Base-by-base conservation (phyloP, 2,329 filamentous ascomycete species). In the Fusarium continuum region DNA sequence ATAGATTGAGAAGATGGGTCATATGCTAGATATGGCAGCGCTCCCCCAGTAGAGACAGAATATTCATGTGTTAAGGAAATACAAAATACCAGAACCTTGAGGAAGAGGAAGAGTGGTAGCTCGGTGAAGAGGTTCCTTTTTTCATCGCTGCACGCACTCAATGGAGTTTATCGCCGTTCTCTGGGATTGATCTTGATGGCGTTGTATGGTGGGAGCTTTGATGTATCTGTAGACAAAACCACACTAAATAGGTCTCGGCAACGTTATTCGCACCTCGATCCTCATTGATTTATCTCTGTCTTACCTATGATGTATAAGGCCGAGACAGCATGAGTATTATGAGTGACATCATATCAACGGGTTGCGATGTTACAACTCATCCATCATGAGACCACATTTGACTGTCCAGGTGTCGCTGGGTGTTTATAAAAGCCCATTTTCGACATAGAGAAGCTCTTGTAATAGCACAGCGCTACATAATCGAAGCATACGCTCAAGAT, bases 1-100 rank as follows among this genome's bases (percentile, higher is more conserved):
- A 17, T 57, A 93, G 90, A 93, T 95, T 64, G 89, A 92, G 65
- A 93, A 93, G 75, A 94, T 95, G 91, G 91, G 91, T 9, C 91
- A 95, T 71, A 88, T 94, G 87, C 73, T 91, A 32, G 83, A 88
- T 41, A 83, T 87, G 80, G 80, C 74, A 36, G 64, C 71, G 11
- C 35, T 59, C 22, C 52, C 62, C 25, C 50, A 63, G 44, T 65
- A 65, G 43, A 51, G n/a, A 23, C 6, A n/a, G n/a, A n/a, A n/a
- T n/a, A 6, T 25, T 2, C 20, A 39, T 3, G 11, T 22, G 19
- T 25, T 23, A 23, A 31, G 26, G 17, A 55, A 22, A 31, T 11
- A 39, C 20, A 13, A 36, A 29, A 47, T 28, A 50, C 25, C 19
- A 35, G 32, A 22, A 43, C 23, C 10, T 9, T 17, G 17, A 39